Percentiles rank a stretch among this genome's conserved stretches.
Conservation (phyloP, 495 filamentous ascomycete genomes). For the Aspergillus egyptiacus region DNA sequence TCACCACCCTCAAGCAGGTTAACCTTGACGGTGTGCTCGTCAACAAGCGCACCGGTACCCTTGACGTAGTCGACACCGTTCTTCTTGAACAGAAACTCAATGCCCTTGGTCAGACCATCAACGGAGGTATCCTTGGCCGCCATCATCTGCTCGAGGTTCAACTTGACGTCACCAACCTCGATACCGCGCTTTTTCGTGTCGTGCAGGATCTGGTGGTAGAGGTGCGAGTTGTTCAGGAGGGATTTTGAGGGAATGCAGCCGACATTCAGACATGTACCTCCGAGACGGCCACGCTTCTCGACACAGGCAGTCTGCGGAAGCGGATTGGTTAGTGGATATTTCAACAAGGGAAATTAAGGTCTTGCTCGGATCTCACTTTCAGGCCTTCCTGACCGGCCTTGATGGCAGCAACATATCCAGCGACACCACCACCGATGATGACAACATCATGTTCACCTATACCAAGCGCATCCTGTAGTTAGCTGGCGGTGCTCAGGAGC, state of each 20-base stretch:
- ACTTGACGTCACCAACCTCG: slow-evolving; percentile 90
- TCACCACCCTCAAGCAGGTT: slow-evolving; percentile 87
- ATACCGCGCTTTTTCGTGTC: slow-evolving; percentile 97
- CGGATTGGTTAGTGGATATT: slow-evolving; percentile 10
- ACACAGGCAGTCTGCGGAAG: slow-evolving; percentile 78
- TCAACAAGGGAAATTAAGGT: slow-evolving; percentile 1
- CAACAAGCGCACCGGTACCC: slow-evolving; percentile 78
- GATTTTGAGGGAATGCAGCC: slow-evolving; percentile 99
- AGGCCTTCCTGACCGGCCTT: slow-evolving; percentile 97
- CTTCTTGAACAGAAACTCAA: slow-evolving; percentile 98
- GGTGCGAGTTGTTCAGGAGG: slow-evolving; percentile 97
- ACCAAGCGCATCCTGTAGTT: slow-evolving; percentile 20
- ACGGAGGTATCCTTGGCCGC: slow-evolving; percentile 95
- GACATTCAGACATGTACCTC: slow-evolving; percentile 97
- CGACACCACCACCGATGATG: slow-evolving; percentile 95
- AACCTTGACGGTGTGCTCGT: slow-evolving; percentile 88
- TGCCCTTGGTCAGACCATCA: slow-evolving; percentile 84
- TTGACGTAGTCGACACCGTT: slow-evolving; percentile 96
- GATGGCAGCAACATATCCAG: slow-evolving; percentile 98
- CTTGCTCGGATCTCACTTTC: slow-evolving; percentile 57
- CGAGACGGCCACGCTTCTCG: slow-evolving; percentile 93
- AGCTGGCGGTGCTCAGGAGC: slow-evolving; percentile 11
- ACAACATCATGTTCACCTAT: slow-evolving; percentile 86
- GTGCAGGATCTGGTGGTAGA: slow-evolving; percentile 96
- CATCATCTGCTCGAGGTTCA: slow-evolving; percentile 94